phyloP scores from a whole-genome alignment of 1,284 basidiomycete genomes.

The Amylostereum areolatum region DNA sequence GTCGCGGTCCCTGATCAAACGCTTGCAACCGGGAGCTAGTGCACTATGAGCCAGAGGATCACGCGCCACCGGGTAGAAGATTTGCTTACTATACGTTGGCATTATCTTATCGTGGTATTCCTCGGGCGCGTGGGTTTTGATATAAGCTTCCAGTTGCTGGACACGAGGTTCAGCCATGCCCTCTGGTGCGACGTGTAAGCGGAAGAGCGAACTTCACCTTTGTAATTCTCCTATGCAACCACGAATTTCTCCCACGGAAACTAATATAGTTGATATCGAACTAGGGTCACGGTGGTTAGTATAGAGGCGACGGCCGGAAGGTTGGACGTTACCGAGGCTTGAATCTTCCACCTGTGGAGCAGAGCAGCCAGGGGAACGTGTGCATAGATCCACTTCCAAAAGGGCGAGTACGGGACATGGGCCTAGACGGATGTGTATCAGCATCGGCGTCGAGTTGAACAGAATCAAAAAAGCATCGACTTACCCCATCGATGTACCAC shows the following conservation, averaged over 20 bases:
- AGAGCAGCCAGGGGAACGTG: background rate
- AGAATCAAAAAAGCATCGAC: slow-evolving; percentile 5
- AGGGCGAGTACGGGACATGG: slow-evolving; percentile 24
- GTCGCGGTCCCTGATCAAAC: slow-evolving; percentile 29
- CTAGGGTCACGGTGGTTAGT: too few species aligned
- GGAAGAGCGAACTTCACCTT: too few species aligned
- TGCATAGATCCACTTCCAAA: slow-evolving; percentile 24
- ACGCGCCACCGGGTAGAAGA: background rate
- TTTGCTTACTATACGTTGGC: slow-evolving; percentile 35
- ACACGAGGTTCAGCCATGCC: too few species aligned
- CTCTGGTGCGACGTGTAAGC: too few species aligned
- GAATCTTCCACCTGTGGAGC: background rate
- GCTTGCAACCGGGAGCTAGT: slow-evolving; percentile 33
- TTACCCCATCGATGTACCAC: slow-evolving; percentile 37
- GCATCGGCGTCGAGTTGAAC: background rate
- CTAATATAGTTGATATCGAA: too few species aligned
- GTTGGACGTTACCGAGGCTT: background rate
- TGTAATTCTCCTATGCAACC: too few species aligned
- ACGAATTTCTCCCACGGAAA: too few species aligned
- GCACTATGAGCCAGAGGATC: too few species aligned
- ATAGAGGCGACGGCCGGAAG: too few species aligned
- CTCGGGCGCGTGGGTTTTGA: slow-evolving; percentile 29
- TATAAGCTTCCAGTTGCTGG: slow-evolving; percentile 21
- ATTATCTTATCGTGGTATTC: slow-evolving; percentile 34
- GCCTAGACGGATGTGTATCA: slow-evolving; percentile 16